Conservation (phyloP, 2,329 filamentous ascomycete species). For the Berkeleyomyces basicola region DNA sequence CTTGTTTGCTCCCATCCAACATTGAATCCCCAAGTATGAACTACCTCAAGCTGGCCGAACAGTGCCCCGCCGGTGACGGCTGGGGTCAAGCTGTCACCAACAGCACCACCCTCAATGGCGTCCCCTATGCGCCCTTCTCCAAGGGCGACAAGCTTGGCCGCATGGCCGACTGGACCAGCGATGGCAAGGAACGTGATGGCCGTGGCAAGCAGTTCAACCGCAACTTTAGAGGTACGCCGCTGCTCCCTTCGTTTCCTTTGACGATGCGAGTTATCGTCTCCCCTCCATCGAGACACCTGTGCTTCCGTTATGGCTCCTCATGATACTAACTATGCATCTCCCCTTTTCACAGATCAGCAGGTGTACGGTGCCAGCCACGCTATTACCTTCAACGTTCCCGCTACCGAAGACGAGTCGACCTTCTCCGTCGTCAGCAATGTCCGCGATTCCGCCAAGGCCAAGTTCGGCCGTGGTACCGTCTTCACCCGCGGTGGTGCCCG, state of each 20-base stretch:
- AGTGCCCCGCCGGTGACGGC: constrained; percentile 56
- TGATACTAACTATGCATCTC: constrained; percentile 14
- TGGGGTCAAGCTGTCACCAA: constrained; percentile 76
- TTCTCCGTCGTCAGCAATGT: constrained; percentile 98
- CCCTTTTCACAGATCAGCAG: constrained; percentile 58
- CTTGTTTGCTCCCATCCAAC: background rate
- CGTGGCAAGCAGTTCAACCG: constrained; percentile 76
- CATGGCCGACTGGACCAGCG: constrained; percentile 95
- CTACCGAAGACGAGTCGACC: constrained; percentile 85
- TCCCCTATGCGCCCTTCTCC: constrained; percentile 94
- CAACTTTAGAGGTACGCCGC: constrained; percentile 64
- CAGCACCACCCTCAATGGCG: constrained; percentile 82
- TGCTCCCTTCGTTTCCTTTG: background rate
- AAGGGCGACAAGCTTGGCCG: constrained; percentile 97
- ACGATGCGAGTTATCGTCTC: background rate
- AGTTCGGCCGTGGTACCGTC: constrained; percentile 78
- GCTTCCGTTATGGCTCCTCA: background rate
- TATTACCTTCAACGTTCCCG: constrained; percentile 76
- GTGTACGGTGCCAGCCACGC: constrained; percentile 84
- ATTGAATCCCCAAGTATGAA: constrained; percentile 16
- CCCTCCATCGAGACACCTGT: background rate
- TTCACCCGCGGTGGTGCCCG: constrained; percentile 78
- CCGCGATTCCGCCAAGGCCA: constrained; percentile 66
- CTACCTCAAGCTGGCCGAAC: constrained; percentile 47
- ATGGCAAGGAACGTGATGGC: constrained; percentile 67